Evolutionary conservation across 2,329 filamentous ascomycete genomes (phyloP), one percentile per base, ranked within the genome.

Genomic region (Clathrospora elynae): DNA sequence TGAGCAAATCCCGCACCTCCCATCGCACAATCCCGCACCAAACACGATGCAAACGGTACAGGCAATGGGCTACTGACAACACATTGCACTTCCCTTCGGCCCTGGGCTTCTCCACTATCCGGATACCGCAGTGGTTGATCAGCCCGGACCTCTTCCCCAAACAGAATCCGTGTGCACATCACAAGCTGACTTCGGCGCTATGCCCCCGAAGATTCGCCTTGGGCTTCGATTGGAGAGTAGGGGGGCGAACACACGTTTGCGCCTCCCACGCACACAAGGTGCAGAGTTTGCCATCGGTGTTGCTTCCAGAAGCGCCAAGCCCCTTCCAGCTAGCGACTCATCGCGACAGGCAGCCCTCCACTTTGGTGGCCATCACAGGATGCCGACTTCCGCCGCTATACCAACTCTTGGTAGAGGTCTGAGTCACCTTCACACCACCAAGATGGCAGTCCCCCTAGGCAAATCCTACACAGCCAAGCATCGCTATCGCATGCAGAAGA

Each of bases 401-500:
- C 20, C 24, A 37, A 37, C 49, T 30, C 46, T 53, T 50, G 33
- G 42, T 28, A 18, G 35, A 16, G 41, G 53, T 56, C 61, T 62
- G 57, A 61, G 57, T 61, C 59, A 60, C 55, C 33, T 50, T 29
- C 49, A 32, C 48, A 46, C 49, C 36, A 49, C 30, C 42, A 40
- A 26, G 25, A 37, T 32, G 44, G 42, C 41, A 50, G 17, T 31
- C 44, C 14, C 18, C 19, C 35, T 35, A 41, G 35, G 18, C 46
- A 42, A 19, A 19, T 28, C 26, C 19, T 16, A 18, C 41, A 30
- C 13, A 36, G 42, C 49, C 55, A 53, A 52, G 42, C 49, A 46
- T 48, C 35, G 25, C 50, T 35, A 20, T 51, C 32, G 30, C 40
- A 58, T 46, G 47, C 57, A 55, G 46, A 46, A 37, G 43, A 57